Conservation (phyloP, 2,329 filamentous ascomycete species). For the Bisporella sp. region DNA sequence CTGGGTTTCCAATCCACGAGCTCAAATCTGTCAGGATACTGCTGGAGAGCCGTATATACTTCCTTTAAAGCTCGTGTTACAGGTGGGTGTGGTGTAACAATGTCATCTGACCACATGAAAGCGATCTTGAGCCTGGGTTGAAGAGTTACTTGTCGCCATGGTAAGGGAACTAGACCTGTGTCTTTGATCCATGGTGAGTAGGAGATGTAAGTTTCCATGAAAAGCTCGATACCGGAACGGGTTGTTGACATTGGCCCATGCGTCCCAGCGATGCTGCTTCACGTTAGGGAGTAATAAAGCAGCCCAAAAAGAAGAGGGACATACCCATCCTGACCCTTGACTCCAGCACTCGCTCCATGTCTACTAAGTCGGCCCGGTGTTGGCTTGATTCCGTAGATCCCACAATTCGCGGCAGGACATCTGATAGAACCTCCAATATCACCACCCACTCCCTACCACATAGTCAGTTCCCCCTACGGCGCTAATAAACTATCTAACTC, state of each 20-base stretch:
- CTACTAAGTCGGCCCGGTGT: conserved; percentile 28
- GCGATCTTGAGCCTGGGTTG: conserved; percentile 29
- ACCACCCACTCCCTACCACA: conserved; percentile 44
- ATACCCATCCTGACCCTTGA: too few relatives aligned
- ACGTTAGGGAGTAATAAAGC: too few relatives aligned
- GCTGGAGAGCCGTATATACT: conserved; percentile 4
- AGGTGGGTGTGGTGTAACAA: conserved; percentile 10
- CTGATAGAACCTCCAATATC: conserved; percentile 43
- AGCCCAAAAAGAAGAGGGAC: too few relatives aligned
- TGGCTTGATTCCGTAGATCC: conserved; percentile 42
- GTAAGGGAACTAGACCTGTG: conserved; percentile 42
- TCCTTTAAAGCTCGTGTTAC: conserved; percentile 15
- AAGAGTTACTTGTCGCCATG: conserved; percentile 31
- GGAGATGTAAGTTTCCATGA: conserved; percentile 25
- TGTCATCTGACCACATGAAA: conserved; percentile 3
- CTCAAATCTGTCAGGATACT: conserved; percentile 6
- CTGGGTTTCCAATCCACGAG: conserved; percentile 18
- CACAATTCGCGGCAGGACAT: conserved; percentile 37
- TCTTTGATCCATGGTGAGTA: conserved; percentile 42
- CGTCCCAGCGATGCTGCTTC: conserved; percentile 8
- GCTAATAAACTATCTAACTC: too few relatives aligned
- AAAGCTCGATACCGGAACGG: conserved; percentile 38
- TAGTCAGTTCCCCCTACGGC: too few relatives aligned
- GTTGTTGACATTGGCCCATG: conserved; percentile 35
- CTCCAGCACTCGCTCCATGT: too few relatives aligned